Percentiles rank a stretch among this genome's conserved stretches.
Conservation (phyloP, 805 yeast species). For the Groenewaldozyma tartarivorans region DNA sequence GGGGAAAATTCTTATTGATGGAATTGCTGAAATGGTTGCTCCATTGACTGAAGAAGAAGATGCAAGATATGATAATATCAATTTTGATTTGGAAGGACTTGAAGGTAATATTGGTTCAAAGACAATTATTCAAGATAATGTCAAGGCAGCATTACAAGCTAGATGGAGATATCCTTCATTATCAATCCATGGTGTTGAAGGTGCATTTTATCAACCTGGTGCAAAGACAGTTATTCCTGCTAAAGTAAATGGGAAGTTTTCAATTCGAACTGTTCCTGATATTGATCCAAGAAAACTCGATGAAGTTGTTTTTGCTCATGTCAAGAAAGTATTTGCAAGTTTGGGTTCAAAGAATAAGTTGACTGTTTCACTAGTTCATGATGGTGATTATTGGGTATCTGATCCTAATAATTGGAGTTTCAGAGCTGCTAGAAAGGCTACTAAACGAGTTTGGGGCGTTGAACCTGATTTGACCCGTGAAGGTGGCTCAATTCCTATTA, state of each 20-base stretch:
- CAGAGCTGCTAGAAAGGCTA: conserved; percentile 90
- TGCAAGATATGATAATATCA: conserved; percentile 72
- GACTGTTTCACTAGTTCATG: conserved; percentile 74
- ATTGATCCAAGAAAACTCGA: conserved; percentile 75
- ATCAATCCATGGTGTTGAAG: conserved; percentile 94
- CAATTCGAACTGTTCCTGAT: conserved; percentile 95
- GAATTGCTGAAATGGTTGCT: conserved; percentile 90
- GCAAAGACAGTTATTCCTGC: conserved; percentile 99
- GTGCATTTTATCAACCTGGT: conserved; percentile 90
- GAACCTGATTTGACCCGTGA: conserved; percentile 97
- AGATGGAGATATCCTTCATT: conserved; percentile 98
- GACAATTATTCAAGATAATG: conserved; percentile 66
- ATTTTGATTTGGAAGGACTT: conserved; percentile 74
- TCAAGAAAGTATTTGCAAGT: conserved; percentile 53
- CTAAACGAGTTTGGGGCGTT: conserved; percentile 87
- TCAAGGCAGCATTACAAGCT: conserved; percentile 86
- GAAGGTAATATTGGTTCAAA: conserved; percentile 83
- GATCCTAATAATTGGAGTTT: conserved; percentile 89
- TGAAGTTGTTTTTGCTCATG: conserved; percentile 62
- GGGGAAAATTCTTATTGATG: conserved; percentile 83
- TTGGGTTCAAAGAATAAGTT: conserved; percentile 70
- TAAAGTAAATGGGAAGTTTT: conserved; percentile 86
- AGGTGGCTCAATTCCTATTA: conserved; percentile 98
- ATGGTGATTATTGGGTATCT: conserved; percentile 93
- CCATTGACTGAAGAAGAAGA: conserved; percentile 78